phyloP scores from a whole-genome alignment of 345 rosid genomes.

The Eucalyptus virginea region DNA sequence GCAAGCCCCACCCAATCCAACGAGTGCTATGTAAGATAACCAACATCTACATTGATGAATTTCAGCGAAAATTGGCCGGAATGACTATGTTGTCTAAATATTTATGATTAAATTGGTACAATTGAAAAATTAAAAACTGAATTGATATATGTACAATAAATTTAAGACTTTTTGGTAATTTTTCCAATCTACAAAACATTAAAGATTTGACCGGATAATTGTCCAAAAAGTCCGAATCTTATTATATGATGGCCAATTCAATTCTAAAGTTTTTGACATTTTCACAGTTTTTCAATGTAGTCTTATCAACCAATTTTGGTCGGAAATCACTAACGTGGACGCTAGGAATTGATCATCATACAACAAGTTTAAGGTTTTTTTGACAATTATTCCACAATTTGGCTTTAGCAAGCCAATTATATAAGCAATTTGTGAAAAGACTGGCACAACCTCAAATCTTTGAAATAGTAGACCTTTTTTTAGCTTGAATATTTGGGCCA shows the following conservation, averaged over 20 bases:
- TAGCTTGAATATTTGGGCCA: background rate
- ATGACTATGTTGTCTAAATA: too few relatives aligned
- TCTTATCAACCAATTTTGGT: background rate
- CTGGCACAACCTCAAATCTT: background rate
- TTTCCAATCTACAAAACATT: background rate
- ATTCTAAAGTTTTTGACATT: background rate
- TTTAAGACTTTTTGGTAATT: too few relatives aligned
- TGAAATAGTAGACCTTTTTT: background rate
- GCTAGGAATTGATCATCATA: background rate
- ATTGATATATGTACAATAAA: too few relatives aligned
- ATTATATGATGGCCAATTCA: background rate
- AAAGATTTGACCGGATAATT: background rate
- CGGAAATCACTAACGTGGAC: accelerated
- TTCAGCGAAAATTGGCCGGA: too few relatives aligned
- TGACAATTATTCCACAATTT: background rate
- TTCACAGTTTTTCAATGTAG: background rate
- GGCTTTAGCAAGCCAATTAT: background rate
- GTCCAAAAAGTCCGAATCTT: background rate
- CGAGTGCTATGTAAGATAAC: background rate
- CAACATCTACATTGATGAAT: accelerated
- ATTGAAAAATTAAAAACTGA: too few relatives aligned
- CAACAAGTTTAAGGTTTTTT: background rate
- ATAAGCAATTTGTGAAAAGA: background rate
- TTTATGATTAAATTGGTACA: too few relatives aligned
- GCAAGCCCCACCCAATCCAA: background rate